Conservation (phyloP, 2,329 filamentous ascomycete genomes). For the Cephalotrichum gorgonifer region DNA sequence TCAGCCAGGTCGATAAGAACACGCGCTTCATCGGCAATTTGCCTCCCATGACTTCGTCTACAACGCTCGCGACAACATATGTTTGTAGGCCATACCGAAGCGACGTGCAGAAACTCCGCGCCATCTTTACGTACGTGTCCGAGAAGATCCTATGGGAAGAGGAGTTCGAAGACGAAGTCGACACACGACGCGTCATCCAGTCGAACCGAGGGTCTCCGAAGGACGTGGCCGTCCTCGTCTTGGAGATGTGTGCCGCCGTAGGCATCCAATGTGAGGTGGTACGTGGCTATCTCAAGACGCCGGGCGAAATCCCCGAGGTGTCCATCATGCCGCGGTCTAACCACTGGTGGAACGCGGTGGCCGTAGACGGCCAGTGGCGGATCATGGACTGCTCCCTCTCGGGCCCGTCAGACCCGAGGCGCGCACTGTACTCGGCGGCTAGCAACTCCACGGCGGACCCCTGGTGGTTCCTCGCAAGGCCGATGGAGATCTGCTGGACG, state of each 20-base stretch:
- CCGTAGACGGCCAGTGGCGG: constrained; percentile 91
- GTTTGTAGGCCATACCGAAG: constrained; percentile 90
- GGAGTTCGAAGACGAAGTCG: constrained; percentile 75
- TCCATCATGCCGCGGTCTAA: constrained; percentile 79
- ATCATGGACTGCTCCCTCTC: constrained; percentile 92
- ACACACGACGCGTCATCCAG: constrained; percentile 75
- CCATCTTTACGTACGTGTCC: constrained; percentile 96
- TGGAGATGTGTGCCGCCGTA: constrained; percentile 88
- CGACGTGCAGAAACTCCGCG: constrained; percentile 83
- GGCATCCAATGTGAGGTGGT: constrained; percentile 82
- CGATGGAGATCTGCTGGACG: constrained; percentile 87
- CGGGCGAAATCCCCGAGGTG: constrained; percentile 73
- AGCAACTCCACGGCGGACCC: constrained; percentile 62
- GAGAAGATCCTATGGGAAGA: constrained; percentile 95
- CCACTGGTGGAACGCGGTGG: constrained; percentile 94
- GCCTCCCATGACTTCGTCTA: constrained; percentile 71
- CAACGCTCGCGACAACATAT: constrained; percentile 78
- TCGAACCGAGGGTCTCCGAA: constrained; percentile 75
- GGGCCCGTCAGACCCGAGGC: constrained; percentile 77
- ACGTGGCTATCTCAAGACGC: constrained; percentile 80
- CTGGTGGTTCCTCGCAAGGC: constrained; percentile 91
- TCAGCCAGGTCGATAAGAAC: constrained; percentile 89
- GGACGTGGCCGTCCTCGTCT: constrained; percentile 79
- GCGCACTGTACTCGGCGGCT: constrained; percentile 65
- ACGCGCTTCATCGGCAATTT: constrained; percentile 80